These are phyloP conservation scores for Debaryomyces maramus DNA, from an alignment of 805 yeast species.

Conservation along the genomic window DNA sequence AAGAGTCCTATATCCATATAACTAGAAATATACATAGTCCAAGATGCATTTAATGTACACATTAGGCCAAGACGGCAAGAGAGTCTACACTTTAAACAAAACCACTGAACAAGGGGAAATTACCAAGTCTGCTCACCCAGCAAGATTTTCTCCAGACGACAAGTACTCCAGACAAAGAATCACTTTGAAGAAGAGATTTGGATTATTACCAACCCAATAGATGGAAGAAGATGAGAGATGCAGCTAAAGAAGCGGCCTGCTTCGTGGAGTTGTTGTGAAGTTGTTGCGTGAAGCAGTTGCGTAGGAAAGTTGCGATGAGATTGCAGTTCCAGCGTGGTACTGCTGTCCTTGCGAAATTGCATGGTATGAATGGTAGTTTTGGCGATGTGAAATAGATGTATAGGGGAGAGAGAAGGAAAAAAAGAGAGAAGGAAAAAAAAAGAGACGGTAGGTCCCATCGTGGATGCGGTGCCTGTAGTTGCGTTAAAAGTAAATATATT, in stretches of 20 bases:
- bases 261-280: too few relatives aligned
- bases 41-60: conserved; percentile 99
- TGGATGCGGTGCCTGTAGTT: too few relatives aligned
- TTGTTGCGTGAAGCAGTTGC: neutral
- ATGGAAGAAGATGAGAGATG: conserved; percentile 3
- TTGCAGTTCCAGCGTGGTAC: too few relatives aligned
- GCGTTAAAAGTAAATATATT: too few relatives aligned
- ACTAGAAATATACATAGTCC: conserved; percentile 15
- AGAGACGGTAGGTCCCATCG: too few relatives aligned
- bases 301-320: too few relatives aligned
- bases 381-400: too few relatives aligned
- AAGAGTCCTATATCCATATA: neutral
- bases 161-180: conserved; percentile 99
- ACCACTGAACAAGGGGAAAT: conserved; percentile 81
- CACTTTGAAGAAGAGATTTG: conserved; percentile 91
- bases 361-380: too few relatives aligned
- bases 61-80: conserved; percentile 89
- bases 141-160: conserved; percentile 99
- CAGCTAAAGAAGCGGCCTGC: neutral
- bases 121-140: conserved; percentile 99
- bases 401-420: too few relatives aligned
- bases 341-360: too few relatives aligned
- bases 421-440: too few relatives aligned
- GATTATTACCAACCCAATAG: conserved; percentile 82
- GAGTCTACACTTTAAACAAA: conserved; percentile 90